Conservation (phyloP, 441 rosid genomes). For the Macaranga tanarius region DNA sequence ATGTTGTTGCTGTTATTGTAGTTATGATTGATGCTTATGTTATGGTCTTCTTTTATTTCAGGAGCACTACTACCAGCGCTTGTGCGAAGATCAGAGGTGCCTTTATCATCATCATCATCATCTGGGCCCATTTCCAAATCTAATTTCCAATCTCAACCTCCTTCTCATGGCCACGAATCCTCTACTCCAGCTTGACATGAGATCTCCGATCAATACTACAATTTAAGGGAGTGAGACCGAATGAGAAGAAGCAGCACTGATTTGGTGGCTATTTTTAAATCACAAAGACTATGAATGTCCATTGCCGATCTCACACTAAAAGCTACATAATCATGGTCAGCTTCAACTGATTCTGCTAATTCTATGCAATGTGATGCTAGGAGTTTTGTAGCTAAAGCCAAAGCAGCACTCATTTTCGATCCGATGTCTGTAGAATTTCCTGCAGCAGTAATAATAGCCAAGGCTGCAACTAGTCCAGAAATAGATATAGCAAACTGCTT, state of each 20-base stretch:
- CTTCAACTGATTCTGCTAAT: slow-evolving; percentile 76
- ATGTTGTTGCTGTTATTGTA: background rate
- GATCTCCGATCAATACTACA: no score
- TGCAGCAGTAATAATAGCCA: slow-evolving; percentile 70
- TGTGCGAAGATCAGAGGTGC: slow-evolving; percentile 45
- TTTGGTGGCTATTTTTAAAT: no score
- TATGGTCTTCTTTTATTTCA: background rate
- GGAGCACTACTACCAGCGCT: slow-evolving; percentile 31
- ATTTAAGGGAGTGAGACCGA: no score
- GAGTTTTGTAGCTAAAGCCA: slow-evolving; percentile 85
- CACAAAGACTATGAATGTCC: slow-evolving; percentile 69
- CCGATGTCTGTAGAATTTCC: slow-evolving; percentile 37
- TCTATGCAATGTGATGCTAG: slow-evolving; percentile 89
- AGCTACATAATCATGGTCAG: slow-evolving; percentile 69
- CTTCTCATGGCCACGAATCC: no score
- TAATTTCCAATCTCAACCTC: no score
- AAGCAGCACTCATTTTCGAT: slow-evolving; percentile 68
- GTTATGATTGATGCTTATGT: no score
- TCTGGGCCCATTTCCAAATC: slow-evolving; percentile 30
- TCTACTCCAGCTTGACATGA: no score
- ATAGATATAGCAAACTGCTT: slow-evolving; percentile 75
- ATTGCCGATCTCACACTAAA: slow-evolving; percentile 76
- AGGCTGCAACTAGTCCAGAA: slow-evolving; percentile 85
- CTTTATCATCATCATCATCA: slow-evolving; percentile 32
- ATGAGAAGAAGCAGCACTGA: no score